These are phyloP conservation scores for Phaffomyces thermotolerans DNA, from an alignment of 805 yeast species.

Conservation along the genomic window DNA sequence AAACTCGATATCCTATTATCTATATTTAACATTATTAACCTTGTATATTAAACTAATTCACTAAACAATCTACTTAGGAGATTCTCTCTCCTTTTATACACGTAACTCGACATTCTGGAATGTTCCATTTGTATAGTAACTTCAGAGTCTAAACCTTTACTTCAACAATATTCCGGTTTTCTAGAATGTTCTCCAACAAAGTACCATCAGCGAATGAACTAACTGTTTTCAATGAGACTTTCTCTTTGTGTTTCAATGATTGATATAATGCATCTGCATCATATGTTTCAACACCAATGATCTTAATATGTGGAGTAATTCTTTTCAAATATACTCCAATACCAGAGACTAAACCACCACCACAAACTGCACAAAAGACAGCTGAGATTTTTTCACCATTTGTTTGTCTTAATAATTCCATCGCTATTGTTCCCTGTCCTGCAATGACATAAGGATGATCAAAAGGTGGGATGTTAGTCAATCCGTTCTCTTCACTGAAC, in stretches of 20 bases:
- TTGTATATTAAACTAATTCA: no score
- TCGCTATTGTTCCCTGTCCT: constrained; percentile 96
- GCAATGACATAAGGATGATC: constrained; percentile 98
- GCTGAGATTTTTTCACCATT: constrained; percentile 73
- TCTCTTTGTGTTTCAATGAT: constrained; percentile 51
- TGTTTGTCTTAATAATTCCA: constrained; percentile 86
- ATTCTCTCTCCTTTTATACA: no score
- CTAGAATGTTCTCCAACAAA: no score
- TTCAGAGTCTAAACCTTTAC: no score
- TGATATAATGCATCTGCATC: constrained; percentile 92
- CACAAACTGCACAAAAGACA: constrained; percentile 90
- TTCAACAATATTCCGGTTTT: no score
- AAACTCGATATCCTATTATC: no score
- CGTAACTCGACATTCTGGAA: no score
- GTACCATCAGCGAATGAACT: constrained; percentile 99
- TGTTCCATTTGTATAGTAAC: no score
- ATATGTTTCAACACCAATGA: constrained; percentile 91
- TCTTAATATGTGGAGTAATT: constrained; percentile 94
- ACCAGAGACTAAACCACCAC: constrained; percentile 95
- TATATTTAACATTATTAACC: no score
- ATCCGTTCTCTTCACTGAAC: constrained; percentile 57
- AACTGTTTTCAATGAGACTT: constrained; percentile 57
- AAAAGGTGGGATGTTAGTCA: constrained; percentile 94
- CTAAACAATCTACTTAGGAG: no score
- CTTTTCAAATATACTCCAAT: constrained; percentile 84